Conservation (phyloP, 345 rosid species). For the Diplotaxis tenuifolia region DNA sequence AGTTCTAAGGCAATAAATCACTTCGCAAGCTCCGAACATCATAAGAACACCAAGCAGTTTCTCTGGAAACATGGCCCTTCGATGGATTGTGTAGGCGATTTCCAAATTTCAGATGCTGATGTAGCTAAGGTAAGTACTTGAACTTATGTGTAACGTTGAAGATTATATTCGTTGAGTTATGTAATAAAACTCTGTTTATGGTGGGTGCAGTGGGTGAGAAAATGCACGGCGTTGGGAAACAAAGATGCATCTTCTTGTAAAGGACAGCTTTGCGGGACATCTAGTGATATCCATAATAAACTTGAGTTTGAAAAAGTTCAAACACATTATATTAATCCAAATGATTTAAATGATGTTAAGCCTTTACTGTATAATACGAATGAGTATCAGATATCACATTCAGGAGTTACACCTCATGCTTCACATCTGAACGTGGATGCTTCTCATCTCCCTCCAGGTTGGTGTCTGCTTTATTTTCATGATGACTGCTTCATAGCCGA, state of each 20-base stretch:
- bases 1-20: constrained; percentile 70
- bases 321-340: constrained; percentile 40
- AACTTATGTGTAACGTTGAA: too few relatives aligned
- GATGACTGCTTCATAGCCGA: neutral
- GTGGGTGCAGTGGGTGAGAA: constrained; percentile 63
- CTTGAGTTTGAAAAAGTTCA: constrained; percentile 39
- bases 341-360: constrained; percentile 60
- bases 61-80: constrained; percentile 67
- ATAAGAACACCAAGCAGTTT: constrained; percentile 77
- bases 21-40: constrained; percentile 63
- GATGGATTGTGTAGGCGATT: constrained; percentile 55
- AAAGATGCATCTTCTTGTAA: constrained; percentile 40
- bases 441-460: constrained; percentile 45
- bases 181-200: constrained; percentile 3
- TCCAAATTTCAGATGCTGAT: constrained; percentile 54
- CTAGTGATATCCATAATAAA: constrained; percentile 80
- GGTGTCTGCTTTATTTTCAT: constrained; percentile 21
- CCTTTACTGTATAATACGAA: constrained; percentile 83
- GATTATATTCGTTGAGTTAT: neutral
- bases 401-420: constrained; percentile 44
- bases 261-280: constrained; percentile 42
- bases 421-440: constrained; percentile 32
- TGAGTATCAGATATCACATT: constrained; percentile 80
- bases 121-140: constrained; percentile 53
- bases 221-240: constrained; percentile 50